Evolutionary conservation across 306 rosid species (phyloP), one percentile per base, ranked within the genome.

Genomic region (Trifolium repens): DNA sequence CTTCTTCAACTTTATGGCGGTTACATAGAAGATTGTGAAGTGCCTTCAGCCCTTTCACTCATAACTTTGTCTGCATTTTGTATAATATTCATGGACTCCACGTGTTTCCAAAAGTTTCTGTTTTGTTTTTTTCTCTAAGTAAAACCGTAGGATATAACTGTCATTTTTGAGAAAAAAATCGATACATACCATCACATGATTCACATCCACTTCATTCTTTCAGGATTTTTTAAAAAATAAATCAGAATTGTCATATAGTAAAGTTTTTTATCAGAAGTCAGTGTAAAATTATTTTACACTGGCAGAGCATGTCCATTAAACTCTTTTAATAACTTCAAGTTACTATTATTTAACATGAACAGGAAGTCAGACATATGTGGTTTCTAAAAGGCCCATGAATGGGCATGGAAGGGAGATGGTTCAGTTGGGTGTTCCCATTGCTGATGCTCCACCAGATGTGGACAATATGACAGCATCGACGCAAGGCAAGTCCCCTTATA

Each of bases 351-450:
- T 11, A 0, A 30, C 7, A 61, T 64, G 32, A 64, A 39, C 70
- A 64, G 70, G 32, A 39, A 64, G n/a, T n/a, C 70, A 39, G 32
- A 39, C 70, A 17, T 42, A 66, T 22, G 16, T 66, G 17, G 32
- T 66, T 66, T 19, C 34, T 11, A 66, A 22, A 66, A 40, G 37
- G 54, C 71, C 71, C 54, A 66, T 66, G 53, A 42, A 32, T 19
- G 54, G 71, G 11, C 71, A 19, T 66, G 71, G 71, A 22, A 66
- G 71, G 17, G 71, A 66, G 54, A 24, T 42, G 37, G 42, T 66
- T 11, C 71, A 42, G 54, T 22, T 66, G 54, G 71, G 71, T 66
- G 53, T 66, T 66, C 71, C 54, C 5, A 7, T 66, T 66, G 71
- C 34, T 13, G 53, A 42, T 37, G 69, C 47, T 35, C 47, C 69